Percentiles rank a stretch among this genome's conserved stretches.
Conservation (phyloP, 129 eudicot species). For the Arctium minus region DNA sequence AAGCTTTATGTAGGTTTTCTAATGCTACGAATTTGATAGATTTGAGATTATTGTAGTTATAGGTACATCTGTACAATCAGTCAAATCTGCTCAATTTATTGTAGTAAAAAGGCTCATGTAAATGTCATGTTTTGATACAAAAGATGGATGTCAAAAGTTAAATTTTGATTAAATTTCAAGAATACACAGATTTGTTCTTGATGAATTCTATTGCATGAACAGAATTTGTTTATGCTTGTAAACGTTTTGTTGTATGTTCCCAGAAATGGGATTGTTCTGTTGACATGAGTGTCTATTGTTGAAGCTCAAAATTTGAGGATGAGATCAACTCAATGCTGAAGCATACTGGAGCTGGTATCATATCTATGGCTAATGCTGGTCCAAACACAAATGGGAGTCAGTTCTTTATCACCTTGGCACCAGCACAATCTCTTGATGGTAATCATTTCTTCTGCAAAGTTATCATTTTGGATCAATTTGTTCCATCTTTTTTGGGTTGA, state of each 20-base stretch:
- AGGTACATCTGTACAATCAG: background rate
- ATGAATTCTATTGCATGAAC: background rate
- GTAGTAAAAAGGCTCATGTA: background rate
- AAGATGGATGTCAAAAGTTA: background rate
- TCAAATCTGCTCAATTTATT: background rate
- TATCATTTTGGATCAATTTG: background rate
- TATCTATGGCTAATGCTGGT: constrained; percentile 99
- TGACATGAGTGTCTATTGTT: constrained; percentile 20
- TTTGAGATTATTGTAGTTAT: background rate
- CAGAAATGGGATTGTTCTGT: background rate
- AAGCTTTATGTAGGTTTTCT: background rate
- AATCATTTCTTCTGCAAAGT: background rate
- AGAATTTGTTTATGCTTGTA: background rate
- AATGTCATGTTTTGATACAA: background rate
- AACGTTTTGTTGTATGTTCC: background rate
- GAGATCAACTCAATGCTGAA: constrained; percentile 75
- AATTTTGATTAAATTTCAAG: background rate
- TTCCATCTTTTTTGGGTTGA: background rate
- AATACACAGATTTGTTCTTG: background rate
- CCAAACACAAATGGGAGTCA: constrained; percentile 98
- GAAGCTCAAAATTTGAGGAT: constrained; percentile 84
- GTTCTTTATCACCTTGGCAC: constrained; percentile 92
- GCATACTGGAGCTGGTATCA: constrained; percentile 99
- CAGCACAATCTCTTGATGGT: constrained; percentile 95
- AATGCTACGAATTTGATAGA: background rate